phyloP scores from a whole-genome alignment of 1,284 basidiomycete species.

The Tylopilus microsporus region DNA sequence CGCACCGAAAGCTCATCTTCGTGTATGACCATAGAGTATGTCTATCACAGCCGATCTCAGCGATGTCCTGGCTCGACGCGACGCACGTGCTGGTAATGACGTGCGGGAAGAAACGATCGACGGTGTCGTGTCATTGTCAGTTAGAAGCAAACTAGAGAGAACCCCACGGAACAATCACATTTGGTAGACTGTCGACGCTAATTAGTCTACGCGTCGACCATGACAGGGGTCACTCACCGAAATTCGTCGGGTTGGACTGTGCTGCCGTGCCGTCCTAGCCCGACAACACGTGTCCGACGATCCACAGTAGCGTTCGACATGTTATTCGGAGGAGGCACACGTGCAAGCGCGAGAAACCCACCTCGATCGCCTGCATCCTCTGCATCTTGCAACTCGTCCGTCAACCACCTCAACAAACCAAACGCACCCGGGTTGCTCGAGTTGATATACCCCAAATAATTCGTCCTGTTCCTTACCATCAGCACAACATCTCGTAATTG shows the following conservation, averaged over 20 bases:
- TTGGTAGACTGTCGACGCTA: slow-evolving; percentile 54
- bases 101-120: slow-evolving; percentile 74
- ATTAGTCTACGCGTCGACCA: neutral
- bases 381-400: no score
- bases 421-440: no score
- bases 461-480: no score
- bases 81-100: slow-evolving; percentile 65
- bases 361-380: no score
- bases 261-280: no score
- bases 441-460: no score
- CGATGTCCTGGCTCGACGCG: neutral
- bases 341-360: no score
- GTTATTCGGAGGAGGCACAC: no score
- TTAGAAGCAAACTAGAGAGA: neutral
- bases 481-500: no score
- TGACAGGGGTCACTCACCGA: slow-evolving; percentile 49
- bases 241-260: slow-evolving; percentile 50
- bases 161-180: slow-evolving; percentile 42
- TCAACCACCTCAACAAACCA: no score
- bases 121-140: slow-evolving; percentile 38
- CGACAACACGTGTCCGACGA: no score
- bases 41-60: slow-evolving; percentile 34
- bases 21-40: slow-evolving; percentile 80
- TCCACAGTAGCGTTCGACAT: no score
- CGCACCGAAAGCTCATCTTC: slow-evolving; percentile 71